phyloP scores from a whole-genome alignment of 768 basidiomycete genomes.

The Epithele typhae region DNA sequence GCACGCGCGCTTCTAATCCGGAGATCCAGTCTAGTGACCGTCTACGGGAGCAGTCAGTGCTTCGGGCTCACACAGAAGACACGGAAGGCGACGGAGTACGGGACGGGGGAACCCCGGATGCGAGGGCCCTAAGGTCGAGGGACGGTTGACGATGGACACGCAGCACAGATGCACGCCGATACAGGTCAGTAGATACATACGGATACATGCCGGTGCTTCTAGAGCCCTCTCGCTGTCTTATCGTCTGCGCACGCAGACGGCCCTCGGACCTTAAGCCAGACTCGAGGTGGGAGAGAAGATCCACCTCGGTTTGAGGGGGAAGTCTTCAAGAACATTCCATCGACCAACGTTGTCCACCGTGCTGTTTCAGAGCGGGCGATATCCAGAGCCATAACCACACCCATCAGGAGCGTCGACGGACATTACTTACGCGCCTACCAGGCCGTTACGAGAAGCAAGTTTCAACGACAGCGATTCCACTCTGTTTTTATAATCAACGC shows the following conservation, averaged over 20 bases:
- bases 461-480: background rate
- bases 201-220: slow-evolving; percentile 6
- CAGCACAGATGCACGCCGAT: background rate
- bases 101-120: slow-evolving; percentile 5
- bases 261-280: slow-evolving; percentile 6
- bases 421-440: no score
- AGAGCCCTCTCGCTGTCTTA: slow-evolving; percentile 4
- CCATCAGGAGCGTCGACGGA: background rate
- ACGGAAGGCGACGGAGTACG: background rate
- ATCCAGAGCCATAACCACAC: background rate
- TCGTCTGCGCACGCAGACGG: slow-evolving; percentile 1
- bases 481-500: background rate
- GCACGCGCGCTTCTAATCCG: no score
- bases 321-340: slow-evolving; percentile 11
- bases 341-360: background rate
- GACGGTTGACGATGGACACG: no score
- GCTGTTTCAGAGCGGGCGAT: background rate
- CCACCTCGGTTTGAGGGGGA: slow-evolving; percentile 1
- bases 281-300: slow-evolving; percentile 4
- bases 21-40: no score
- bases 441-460: no score
- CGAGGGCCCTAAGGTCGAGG: no score
- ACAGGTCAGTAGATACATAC: slow-evolving; percentile 7
- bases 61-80: no score
- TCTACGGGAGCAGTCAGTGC: no score